phyloP scores from a whole-genome alignment of 371 early-diverging fungal species.

The Haplosporangium sp. region DNA sequence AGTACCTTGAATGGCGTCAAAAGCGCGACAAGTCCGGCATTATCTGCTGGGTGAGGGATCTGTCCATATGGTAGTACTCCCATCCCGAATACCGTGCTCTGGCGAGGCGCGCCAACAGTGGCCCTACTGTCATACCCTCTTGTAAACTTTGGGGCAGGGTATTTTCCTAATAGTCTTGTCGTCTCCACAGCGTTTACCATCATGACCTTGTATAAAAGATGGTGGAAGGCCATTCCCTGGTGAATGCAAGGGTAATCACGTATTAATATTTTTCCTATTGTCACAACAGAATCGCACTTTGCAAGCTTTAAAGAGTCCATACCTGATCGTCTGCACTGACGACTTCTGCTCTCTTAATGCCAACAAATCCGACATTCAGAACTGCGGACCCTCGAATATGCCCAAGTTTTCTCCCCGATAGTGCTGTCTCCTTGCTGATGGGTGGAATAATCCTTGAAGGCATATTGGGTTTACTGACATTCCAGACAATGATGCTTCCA shows the following conservation, averaged over 20 bases:
- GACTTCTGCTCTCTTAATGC: slow-evolving; percentile 71
- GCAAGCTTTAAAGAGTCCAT: background rate
- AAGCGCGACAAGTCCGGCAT: slow-evolving; percentile 77
- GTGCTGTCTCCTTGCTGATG: slow-evolving; percentile 55
- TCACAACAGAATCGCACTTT: no score
- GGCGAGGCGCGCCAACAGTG: slow-evolving; percentile 54
- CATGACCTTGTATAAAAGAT: slow-evolving; percentile 73
- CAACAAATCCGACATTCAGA: slow-evolving; percentile 77
- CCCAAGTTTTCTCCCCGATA: slow-evolving; percentile 69
- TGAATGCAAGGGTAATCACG: background rate
- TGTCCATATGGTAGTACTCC: slow-evolving; percentile 74
- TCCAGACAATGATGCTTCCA: slow-evolving; percentile 82
- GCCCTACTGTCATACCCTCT: slow-evolving; percentile 21
- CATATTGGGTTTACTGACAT: slow-evolving; percentile 63
- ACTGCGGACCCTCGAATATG: slow-evolving; percentile 78
- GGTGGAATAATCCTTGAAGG: slow-evolving; percentile 68
- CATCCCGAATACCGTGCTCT: slow-evolving; percentile 78
- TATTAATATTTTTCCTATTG: background rate
- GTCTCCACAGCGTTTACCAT: slow-evolving; percentile 78
- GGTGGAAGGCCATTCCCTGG: slow-evolving; percentile 80
- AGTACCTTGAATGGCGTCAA: slow-evolving; percentile 78
- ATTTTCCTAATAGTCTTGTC: slow-evolving; percentile 75
- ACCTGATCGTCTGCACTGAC: slow-evolving; percentile 81
- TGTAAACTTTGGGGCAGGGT: slow-evolving; percentile 58
- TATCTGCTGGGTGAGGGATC: slow-evolving; percentile 72